phyloP scores from a whole-genome alignment of 257 asterid genomes.

The Osmanthus fragrans region DNA sequence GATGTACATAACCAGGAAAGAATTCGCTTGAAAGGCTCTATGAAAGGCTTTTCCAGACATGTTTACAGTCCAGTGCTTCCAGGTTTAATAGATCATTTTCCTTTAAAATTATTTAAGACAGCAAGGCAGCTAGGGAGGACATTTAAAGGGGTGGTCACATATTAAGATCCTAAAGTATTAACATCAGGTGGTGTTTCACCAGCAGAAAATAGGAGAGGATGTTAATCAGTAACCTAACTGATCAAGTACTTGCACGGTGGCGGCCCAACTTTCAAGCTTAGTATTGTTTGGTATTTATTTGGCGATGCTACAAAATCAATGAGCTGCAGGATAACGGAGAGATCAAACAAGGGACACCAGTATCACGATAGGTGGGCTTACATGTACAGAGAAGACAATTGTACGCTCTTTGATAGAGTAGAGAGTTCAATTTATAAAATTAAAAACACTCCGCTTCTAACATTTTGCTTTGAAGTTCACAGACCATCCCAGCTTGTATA shows the following conservation, averaged over 20 bases:
- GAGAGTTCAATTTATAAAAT: not conserved
- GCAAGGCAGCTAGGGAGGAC: not conserved
- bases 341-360: not conserved
- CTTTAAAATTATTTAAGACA: not conserved
- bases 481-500: not conserved
- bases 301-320: not conserved
- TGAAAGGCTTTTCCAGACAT: no score
- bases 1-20: not conserved
- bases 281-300: not conserved
- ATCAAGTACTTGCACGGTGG: not conserved
- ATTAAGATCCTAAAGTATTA: not conserved
- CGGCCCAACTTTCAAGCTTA: not conserved
- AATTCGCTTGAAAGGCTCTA: no score
- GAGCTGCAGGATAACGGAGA: not conserved
- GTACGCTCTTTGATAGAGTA: not conserved
- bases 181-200: not conserved
- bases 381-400: not conserved
- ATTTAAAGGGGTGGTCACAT: not conserved
- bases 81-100: not conserved
- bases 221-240: not conserved
- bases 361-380: not conserved
- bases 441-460: not conserved
- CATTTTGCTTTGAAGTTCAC: not conserved
- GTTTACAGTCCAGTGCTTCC: not conserved
- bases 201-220: not conserved